These are phyloP conservation scores for Pseudogymnoascus sp. DNA, from an alignment of 2,329 filamentous ascomycete species.

Conservation along the genomic window DNA sequence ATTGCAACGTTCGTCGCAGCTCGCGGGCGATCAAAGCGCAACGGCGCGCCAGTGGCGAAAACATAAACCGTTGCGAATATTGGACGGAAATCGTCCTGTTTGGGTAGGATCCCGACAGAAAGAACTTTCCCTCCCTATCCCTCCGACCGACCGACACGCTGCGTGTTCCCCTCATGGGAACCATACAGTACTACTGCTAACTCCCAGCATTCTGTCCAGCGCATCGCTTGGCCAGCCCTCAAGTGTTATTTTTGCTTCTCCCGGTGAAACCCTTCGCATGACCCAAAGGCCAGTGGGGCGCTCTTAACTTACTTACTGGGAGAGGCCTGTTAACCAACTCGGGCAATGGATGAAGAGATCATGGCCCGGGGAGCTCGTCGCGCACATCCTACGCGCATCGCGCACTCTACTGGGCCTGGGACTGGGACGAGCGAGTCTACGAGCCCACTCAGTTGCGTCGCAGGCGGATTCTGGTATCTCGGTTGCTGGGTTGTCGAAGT, in stretches of 20 bases:
- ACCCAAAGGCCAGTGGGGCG: not conserved
- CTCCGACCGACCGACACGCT: not conserved
- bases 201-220: not conserved
- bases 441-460: not conserved
- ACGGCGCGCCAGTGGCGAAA: not conserved
- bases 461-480: not conserved
- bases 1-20: not conserved
- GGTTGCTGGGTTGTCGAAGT: not conserved
- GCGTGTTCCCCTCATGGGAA: not conserved
- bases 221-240: not conserved
- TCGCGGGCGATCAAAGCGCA: not conserved
- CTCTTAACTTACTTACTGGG: not conserved
- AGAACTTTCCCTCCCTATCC: not conserved
- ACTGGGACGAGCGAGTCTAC: too few relatives aligned
- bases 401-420: not conserved
- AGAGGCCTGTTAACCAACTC: not conserved
- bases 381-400: not conserved
- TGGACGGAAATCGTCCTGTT: not conserved
- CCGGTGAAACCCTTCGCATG: not conserved
- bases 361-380: not conserved
- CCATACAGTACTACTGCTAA: not conserved
- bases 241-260: not conserved
- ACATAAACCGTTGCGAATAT: not conserved
- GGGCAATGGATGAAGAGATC: not conserved
- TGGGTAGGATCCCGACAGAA: not conserved